Percentiles rank a stretch among this genome's conserved stretches.
Conservation (phyloP, 106 monocot species). For the Xerophyta viscosa region DNA sequence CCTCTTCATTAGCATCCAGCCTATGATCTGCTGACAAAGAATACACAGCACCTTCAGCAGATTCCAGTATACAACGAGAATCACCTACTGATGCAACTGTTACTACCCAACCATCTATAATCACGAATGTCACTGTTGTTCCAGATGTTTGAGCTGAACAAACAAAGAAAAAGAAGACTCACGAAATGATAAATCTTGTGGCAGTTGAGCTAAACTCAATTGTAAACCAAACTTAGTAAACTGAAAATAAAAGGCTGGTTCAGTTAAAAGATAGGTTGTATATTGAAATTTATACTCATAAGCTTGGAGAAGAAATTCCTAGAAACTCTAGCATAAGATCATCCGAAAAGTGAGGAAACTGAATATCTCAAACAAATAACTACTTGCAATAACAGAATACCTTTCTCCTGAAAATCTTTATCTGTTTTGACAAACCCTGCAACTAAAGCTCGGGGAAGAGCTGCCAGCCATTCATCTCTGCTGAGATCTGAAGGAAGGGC, state of each 20-base stretch:
- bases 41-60: constrained; percentile 82
- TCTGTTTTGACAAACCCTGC: constrained; percentile 96
- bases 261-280: no score
- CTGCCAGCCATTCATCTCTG: constrained; percentile 82
- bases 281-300: no score
- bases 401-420: constrained; percentile 83
- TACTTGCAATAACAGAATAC: constrained; percentile 15
- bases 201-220: no score
- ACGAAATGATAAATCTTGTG: no score
- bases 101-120: constrained; percentile 74
- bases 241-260: no score
- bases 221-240: no score
- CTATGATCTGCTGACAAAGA: constrained; percentile 80
- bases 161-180: not conserved
- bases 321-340: no score
- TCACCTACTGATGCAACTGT: constrained; percentile 96
- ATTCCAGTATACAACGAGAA: constrained; percentile 89
- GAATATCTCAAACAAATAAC: not conserved
- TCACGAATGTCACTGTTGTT: constrained; percentile 89
- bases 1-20: constrained; percentile 73
- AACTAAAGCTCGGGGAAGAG: constrained; percentile 86
- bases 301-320: no score
- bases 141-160: constrained; percentile 68
- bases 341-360: no score
- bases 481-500: constrained; percentile 74